A percentile compares a stretch with the other conserved stretches of the same genome.
phyloP scores from a whole-genome alignment of 371 early-diverging fungal genomes.

The Mucor circinelloides region DNA sequence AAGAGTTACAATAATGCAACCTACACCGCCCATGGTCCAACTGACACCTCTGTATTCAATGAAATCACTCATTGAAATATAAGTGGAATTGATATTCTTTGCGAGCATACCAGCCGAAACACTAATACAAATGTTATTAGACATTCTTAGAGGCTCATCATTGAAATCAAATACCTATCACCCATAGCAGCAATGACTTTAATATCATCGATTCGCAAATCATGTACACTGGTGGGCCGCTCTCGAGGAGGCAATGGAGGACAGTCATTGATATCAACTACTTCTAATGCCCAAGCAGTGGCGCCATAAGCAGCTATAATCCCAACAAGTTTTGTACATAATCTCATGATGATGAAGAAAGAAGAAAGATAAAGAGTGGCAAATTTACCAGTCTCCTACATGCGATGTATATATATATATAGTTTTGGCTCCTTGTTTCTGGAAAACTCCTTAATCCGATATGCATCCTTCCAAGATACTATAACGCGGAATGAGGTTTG shows the following conservation, averaged over 20 bases:
- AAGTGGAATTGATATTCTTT: constrained; percentile 25
- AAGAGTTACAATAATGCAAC: background rate
- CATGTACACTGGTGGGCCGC: constrained; percentile 21
- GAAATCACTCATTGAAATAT: constrained; percentile 16
- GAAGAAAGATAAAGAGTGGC: background rate
- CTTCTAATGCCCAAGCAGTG: background rate
- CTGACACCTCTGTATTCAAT: constrained; percentile 38
- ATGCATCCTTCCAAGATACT: background rate
- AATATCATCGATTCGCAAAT: constrained; percentile 28
- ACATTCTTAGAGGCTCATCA: background rate
- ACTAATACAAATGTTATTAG: constrained; percentile 13
- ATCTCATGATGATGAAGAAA: background rate
- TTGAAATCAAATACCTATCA: constrained; percentile 31
- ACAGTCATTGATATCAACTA: constrained; percentile 4
- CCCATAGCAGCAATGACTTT: constrained; percentile 29
- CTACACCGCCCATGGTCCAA: constrained; percentile 39
- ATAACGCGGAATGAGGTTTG: background rate
- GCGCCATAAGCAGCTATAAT: background rate
- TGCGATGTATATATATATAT: background rate
- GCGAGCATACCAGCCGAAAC: constrained; percentile 35
- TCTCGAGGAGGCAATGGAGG: constrained; percentile 3
- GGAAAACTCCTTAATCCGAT: background rate
- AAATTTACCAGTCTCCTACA: background rate
- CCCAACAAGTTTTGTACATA: background rate
- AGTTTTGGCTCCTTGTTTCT: background rate